Base-by-base conservation (phyloP, 139 green algal genomes). In the Nannochloris sp. region DNA sequence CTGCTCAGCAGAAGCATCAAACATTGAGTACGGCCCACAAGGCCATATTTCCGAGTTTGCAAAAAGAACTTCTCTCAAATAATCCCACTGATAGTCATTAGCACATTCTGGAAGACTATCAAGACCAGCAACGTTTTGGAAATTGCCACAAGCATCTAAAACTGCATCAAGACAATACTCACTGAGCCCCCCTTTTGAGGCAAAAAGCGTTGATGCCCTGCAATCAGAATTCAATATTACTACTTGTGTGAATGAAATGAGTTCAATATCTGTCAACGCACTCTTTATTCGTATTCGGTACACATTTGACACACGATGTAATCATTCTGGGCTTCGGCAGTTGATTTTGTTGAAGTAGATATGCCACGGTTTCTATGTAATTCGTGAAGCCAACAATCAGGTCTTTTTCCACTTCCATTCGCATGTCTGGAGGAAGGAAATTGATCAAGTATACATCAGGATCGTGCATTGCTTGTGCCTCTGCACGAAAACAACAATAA, bases 301-400 rank as follows among this genome's bases (percentile, higher is more conserved):
- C 44, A 15, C 71, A 62, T 57, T 6, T 44, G 19, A 60, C 44
- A 50, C 66, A 71, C 46, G 67, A 56, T 5, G 44, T 37, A 53
- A 75, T 31, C 62, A 75, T 29, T 27, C 62, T 54, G 9, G 69
- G 69, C 46, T 75, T 75, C 11, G 69, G 69, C 34, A 70, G 61
- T 64, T 70, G 61, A 2, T 44, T 16, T 57, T 75, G 69, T 46
- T 48, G 25, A 23, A 64, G 48, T 31, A 71, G 31, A 48, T 71
- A 75, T 0, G 56, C 62, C 4, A 46, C 31, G 10, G 44, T 46
- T 6, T 49, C 25, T 27, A 75, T 71, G 56, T 48, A 66, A 44
- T 75, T 75, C 14, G 51, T 57, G 44, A 62, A 75, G 4, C 69
- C 69, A 24, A 61, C 25, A 23, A 27, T 31, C 34, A 75, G 71